phyloP scores from a whole-genome alignment of 148 eudicot genomes.

The Chenopodium suecicum region DNA sequence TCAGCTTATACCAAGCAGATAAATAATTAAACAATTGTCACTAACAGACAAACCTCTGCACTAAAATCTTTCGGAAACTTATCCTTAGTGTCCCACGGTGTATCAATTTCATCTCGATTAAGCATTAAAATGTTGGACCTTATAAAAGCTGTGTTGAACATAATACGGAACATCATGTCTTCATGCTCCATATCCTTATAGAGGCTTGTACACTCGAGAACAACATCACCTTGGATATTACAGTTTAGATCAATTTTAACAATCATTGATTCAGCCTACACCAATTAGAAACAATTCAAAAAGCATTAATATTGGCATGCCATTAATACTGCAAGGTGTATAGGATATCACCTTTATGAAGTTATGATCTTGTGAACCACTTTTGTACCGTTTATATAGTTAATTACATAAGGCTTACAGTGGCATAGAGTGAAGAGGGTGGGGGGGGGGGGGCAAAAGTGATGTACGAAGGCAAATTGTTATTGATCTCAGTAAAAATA shows the following conservation, averaged over 20 bases:
- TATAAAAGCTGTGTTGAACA: slow-evolving; percentile 89
- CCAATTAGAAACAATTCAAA: slow-evolving; percentile 8
- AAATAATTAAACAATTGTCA: slow-evolving; percentile 15
- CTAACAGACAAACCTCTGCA: slow-evolving; percentile 55
- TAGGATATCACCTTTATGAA: background rate
- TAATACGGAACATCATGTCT: slow-evolving; percentile 78
- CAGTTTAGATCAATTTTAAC: slow-evolving; percentile 86
- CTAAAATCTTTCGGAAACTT: slow-evolving; percentile 79
- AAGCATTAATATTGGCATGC: background rate
- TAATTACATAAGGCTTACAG: background rate
- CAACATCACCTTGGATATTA: slow-evolving; percentile 88
- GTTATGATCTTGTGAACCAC: background rate
- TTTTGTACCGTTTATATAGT: background rate
- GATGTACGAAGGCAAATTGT: background rate
- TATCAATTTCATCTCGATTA: slow-evolving; percentile 78
- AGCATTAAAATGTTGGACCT: slow-evolving; percentile 87
- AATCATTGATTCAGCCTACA: slow-evolving; percentile 83
- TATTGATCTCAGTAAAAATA: background rate
- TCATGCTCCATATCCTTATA: slow-evolving; percentile 67
- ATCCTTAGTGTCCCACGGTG: slow-evolving; percentile 70
- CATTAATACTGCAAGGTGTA: background rate
- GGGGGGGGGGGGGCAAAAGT: background rate
- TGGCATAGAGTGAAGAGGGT: background rate
- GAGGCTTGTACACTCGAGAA: slow-evolving; percentile 77
- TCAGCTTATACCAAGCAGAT: slow-evolving; percentile 8